phyloP scores from a whole-genome alignment of 768 basidiomycete species.

The Pholiota microspora region DNA sequence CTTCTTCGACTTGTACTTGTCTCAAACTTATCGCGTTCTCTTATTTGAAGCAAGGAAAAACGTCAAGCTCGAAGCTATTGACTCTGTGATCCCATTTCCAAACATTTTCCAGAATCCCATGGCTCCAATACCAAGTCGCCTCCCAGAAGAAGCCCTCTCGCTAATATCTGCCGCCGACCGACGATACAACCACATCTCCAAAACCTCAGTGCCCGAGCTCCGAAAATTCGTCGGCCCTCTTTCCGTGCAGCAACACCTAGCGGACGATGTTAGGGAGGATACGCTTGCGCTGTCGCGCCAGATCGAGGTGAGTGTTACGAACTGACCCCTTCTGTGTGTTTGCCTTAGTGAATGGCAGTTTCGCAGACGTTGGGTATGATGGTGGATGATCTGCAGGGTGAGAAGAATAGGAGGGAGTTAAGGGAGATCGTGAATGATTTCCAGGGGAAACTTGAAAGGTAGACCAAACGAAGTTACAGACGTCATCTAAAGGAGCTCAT shows the following conservation, averaged over 20 bases:
- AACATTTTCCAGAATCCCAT: conserved; percentile 29
- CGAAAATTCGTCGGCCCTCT: conserved; percentile 68
- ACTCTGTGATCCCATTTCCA: neutral
- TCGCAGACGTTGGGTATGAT: conserved; percentile 62
- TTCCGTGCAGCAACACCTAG: conserved; percentile 66
- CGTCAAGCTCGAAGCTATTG: too few relatives aligned
- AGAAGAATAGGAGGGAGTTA: conserved; percentile 48
- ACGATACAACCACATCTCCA: conserved; percentile 57
- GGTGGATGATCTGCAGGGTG: conserved; percentile 70
- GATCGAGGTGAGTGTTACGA: conserved; percentile 60
- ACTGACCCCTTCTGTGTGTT: neutral
- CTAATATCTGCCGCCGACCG: conserved; percentile 54
- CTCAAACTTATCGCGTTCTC: too few relatives aligned
- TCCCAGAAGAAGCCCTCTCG: conserved; percentile 49
- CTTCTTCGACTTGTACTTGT: too few relatives aligned
- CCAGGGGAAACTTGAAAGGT: conserved; percentile 50
- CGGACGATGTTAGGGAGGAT: conserved; percentile 76
- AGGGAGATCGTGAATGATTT: conserved; percentile 49
- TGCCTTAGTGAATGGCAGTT: conserved; percentile 16
- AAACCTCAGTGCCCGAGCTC: conserved; percentile 77
- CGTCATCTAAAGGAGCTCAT: neutral
- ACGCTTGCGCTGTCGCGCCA: conserved; percentile 57
- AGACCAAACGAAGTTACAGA: conserved; percentile 8
- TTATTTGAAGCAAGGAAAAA: too few relatives aligned
- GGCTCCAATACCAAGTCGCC: conserved; percentile 58